These are phyloP conservation scores for Amborella trichopoda DNA, from an alignment of 164 flowering plant species.

Conservation along the genomic window DNA sequence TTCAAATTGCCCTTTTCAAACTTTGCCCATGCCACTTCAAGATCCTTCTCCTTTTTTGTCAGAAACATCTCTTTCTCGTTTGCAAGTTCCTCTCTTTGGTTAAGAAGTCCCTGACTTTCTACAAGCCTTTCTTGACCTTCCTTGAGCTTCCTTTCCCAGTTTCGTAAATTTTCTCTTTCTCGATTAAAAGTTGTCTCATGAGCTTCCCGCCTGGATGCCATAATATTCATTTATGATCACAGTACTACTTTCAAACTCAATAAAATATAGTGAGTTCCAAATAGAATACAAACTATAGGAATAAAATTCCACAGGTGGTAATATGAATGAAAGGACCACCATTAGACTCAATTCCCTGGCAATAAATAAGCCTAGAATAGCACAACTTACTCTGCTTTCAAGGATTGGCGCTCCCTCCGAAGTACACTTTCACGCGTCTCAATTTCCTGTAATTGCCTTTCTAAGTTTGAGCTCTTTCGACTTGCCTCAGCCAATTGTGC, in stretches of 20 bases:
- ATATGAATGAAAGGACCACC: no score
- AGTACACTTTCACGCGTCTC: conserved; percentile 65
- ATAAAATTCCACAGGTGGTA: no score
- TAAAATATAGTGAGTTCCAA: no score
- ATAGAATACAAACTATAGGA: no score
- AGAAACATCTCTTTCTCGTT: conserved; percentile 41
- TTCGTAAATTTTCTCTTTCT: conserved; percentile 59
- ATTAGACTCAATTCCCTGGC: no score
- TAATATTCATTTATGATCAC: not conserved
- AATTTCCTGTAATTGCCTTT: conserved; percentile 60
- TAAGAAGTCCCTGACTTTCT: conserved; percentile 40
- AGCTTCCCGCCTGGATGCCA: conserved; percentile 51
- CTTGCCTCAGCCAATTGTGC: conserved; percentile 80
- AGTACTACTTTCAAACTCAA: no score
- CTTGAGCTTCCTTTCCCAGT: conserved; percentile 76
- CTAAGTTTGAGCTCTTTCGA: conserved; percentile 55
- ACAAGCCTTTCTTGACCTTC: conserved; percentile 53
- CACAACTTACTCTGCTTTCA: conserved; percentile 67
- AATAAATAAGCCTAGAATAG: no score
- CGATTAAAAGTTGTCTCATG: conserved; percentile 36
- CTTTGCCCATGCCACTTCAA: conserved; percentile 41
- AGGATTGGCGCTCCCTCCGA: conserved; percentile 44
- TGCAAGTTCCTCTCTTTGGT: conserved; percentile 54
- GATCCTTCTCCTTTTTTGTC: conserved; percentile 42
- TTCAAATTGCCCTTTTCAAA: conserved; percentile 18